phyloP scores from a whole-genome alignment of 2,329 filamentous ascomycete species.

The Pezicula neosporulosa region DNA sequence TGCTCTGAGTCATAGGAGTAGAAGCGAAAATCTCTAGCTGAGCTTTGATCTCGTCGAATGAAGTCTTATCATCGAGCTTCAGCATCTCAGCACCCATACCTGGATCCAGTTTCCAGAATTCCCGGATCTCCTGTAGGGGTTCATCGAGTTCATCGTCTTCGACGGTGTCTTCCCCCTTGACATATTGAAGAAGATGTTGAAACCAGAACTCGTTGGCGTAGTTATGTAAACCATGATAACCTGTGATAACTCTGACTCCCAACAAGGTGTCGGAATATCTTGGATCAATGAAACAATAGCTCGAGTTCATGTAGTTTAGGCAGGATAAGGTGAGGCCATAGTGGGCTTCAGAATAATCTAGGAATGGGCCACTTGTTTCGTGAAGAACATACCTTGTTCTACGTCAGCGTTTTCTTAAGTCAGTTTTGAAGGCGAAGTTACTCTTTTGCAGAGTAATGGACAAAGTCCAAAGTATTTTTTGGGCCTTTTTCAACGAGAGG shows the following conservation, averaged over 20 bases:
- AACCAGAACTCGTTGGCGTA: conserved; percentile 13
- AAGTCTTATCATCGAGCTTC: conserved; percentile 6
- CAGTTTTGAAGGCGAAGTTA: too few species aligned
- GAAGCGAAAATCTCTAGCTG: background rate
- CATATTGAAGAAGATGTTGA: conserved; percentile 12
- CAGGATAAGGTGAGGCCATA: conserved; percentile 8
- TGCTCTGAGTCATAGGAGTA: background rate
- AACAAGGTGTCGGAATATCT: background rate
- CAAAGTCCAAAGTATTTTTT: conserved; percentile 9
- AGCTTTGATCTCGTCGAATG: conserved; percentile 2
- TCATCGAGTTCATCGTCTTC: conserved; percentile 5
- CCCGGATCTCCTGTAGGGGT: background rate
- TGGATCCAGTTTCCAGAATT: conserved; percentile 6
- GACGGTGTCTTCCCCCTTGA: conserved; percentile 3
- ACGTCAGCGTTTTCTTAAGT: too few species aligned
- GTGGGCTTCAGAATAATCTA: conserved; percentile 6
- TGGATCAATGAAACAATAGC: conserved; percentile 1
- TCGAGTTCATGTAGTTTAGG: conserved; percentile 7
- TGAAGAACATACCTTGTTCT: conserved; percentile 11
- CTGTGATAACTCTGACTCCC: conserved; percentile 4
- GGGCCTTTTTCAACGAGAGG: conserved; percentile 8
- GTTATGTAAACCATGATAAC: conserved; percentile 11
- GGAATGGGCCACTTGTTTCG: conserved; percentile 5
- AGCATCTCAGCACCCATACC: conserved; percentile 1
- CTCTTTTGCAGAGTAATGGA: conserved; percentile 14